Evolutionary conservation across 2,329 filamentous ascomycete species (phyloP).

Genomic region (Clarireedia monteithiana): DNA sequence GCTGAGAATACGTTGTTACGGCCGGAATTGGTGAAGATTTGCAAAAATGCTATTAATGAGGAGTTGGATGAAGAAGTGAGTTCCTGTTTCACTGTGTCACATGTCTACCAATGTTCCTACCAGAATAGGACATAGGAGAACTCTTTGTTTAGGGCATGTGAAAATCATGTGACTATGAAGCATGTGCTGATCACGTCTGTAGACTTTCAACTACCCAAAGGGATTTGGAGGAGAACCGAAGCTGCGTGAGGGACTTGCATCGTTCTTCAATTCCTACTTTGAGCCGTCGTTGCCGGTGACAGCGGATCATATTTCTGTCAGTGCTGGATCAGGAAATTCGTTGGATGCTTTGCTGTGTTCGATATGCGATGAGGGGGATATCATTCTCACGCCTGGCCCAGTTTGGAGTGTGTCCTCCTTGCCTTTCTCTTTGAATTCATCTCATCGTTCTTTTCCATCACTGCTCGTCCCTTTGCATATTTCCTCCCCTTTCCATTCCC

Average conservation of each 20-base stretch:
- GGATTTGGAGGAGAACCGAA: neutral
- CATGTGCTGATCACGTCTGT: neutral
- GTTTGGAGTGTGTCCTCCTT: neutral
- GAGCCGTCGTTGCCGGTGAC: neutral
- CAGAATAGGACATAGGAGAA: no score
- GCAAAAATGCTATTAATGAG: neutral
- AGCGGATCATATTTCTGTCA: neutral
- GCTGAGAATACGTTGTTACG: neutral
- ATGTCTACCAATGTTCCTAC: no score
- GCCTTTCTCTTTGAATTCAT: neutral
- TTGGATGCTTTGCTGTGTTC: neutral
- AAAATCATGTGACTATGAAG: neutral
- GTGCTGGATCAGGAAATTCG: neutral
- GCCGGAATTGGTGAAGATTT: neutral
- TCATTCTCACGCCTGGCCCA: neutral
- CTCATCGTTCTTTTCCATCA: no score
- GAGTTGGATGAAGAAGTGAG: neutral
- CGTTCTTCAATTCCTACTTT: neutral
- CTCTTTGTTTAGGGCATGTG: no score
- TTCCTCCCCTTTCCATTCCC: neutral
- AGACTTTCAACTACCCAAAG: neutral
- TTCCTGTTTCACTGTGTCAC: neutral
- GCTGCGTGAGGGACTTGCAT: neutral
- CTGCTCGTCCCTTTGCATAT: neutral
- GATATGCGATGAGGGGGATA: neutral